Base-by-base conservation (phyloP, 2,329 filamentous ascomycete genomes). In the Paecilomyces dactylethromorphus region DNA sequence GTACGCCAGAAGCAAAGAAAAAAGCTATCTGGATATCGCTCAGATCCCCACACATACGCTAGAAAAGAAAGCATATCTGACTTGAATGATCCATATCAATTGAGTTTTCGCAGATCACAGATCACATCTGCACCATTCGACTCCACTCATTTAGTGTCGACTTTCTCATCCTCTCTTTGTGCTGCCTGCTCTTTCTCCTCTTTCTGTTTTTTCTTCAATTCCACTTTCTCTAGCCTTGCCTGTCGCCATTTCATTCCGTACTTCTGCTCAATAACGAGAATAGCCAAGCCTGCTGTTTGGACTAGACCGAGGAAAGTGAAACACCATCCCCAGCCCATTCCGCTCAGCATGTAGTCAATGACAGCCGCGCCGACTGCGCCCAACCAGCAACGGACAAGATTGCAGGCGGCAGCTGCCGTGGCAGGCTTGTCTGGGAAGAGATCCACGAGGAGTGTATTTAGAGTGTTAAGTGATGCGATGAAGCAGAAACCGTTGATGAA, bases 381-480 rank as follows among this genome's bases (percentile, higher is more conserved):
- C 12, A 76, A 58, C 51, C 72, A 55, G 57, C 74, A 76, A 7
- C 74, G 61, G 15, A 70, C 63, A 8, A 76, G 61, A 59, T 76
- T 76, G 53, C 68, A 70, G 7, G 73, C 72, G 11, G 74, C 72
- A 2, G 72, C 71, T 1, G 71, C 71, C 7, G 71, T 69, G 18
- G 69, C 71, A 8, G 71, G 65, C 33, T 64, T 55, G 8, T 62
- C 68, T 1, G 71, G 71, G 56, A 73, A 71, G 12, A 76, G 68
- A 62, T 79, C 78, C 0, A 79, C 69, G 26, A 80, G 69, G 53
- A 84, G 63, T 0, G 79, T 78, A 50, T 73, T 79, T 8, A 77
- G 64, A 8, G 71, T 68, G 50, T 78, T 76, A 57, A 74, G 78
- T 0, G 71, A 61, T 35, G 72, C 60, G 59, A 71, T 66, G 32